Evolutionary conservation across 345 rosid genomes (phyloP).

Genomic region (Cochlearia excelsa): DNA sequence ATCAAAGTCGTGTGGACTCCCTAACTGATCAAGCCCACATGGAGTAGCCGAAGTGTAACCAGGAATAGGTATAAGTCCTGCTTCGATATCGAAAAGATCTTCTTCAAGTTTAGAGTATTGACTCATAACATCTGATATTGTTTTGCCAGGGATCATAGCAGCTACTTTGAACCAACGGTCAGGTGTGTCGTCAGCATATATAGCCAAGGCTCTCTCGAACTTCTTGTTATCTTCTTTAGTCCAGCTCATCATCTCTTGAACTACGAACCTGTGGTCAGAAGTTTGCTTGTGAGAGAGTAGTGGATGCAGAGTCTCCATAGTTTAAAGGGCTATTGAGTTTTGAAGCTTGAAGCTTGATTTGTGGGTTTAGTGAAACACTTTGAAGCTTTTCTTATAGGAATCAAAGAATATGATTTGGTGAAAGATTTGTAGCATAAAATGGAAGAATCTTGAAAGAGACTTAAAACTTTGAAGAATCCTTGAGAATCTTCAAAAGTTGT

Average conservation of each 20-base stretch:
- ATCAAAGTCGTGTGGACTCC: constrained; percentile 41
- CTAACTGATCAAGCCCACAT: constrained; percentile 58
- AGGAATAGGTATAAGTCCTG: constrained; percentile 82
- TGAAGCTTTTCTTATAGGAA: constrained; percentile 21
- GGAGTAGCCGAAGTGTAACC: constrained; percentile 60
- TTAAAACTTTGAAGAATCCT: constrained; percentile 28
- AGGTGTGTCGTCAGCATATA: constrained; percentile 78
- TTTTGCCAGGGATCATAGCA: constrained; percentile 86
- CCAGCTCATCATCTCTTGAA: constrained; percentile 55
- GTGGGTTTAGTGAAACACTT: constrained; percentile 14
- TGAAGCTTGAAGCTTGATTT: constrained; percentile 17
- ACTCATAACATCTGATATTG: constrained; percentile 80
- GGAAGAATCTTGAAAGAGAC: constrained; percentile 22
- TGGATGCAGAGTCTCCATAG: constrained; percentile 50
- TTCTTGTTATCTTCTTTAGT: constrained; percentile 89
- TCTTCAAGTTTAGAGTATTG: constrained; percentile 89
- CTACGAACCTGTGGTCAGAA: constrained; percentile 57
- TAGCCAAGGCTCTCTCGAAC: constrained; percentile 84
- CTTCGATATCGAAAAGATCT: constrained; percentile 92
- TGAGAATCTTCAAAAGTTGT: constrained; percentile 26
- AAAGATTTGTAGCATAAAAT: constrained; percentile 10
- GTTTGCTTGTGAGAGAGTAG: constrained; percentile 63
- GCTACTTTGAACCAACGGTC: constrained; percentile 88
- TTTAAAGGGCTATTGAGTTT: constrained; percentile 10
- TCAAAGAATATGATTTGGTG: constrained; percentile 32